A percentile compares a stretch with the other conserved stretches of the same genome.
Conservation (phyloP, 441 rosid genomes). For the Brassica hybrid region DNA sequence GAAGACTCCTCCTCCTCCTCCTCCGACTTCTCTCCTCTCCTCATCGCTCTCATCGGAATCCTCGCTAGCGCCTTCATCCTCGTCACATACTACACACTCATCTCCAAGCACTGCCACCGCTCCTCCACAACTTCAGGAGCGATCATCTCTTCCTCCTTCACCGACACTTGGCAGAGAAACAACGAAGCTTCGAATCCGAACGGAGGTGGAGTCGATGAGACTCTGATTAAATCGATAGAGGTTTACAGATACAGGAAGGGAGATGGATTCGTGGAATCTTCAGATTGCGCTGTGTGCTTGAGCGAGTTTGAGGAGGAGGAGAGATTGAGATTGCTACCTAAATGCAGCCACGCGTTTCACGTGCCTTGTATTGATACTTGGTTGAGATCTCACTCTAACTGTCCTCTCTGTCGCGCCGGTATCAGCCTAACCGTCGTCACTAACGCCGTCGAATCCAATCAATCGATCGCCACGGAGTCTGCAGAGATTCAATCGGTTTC, state of each 20-base stretch:
- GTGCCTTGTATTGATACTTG: slow-evolving; percentile 82
- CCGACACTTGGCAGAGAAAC: slow-evolving; percentile 33
- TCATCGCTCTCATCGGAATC: slow-evolving; percentile 71
- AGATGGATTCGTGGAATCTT: slow-evolving; percentile 65
- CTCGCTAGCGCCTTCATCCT: slow-evolving; percentile 75
- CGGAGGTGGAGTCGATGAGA: slow-evolving; percentile 60
- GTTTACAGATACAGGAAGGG: slow-evolving; percentile 54
- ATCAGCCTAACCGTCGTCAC: slow-evolving; percentile 25
- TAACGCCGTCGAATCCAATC: slow-evolving; percentile 7
- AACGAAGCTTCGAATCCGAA: slow-evolving; percentile 4
- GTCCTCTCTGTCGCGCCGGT: slow-evolving; percentile 76
- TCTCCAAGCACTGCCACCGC: slow-evolving; percentile 64
- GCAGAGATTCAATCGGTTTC: neutral
- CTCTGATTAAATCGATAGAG: slow-evolving; percentile 55
- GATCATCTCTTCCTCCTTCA: slow-evolving; percentile 15
- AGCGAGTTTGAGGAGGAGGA: slow-evolving; percentile 72
- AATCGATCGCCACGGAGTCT: neutral
- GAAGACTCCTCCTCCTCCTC: slow-evolving; percentile 42
- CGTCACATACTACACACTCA: slow-evolving; percentile 64
- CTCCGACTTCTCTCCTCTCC: slow-evolving; percentile 72
- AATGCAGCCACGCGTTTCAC: slow-evolving; percentile 82
- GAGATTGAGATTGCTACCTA: slow-evolving; percentile 61
- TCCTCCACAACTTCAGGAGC: slow-evolving; percentile 18
- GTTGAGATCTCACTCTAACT: slow-evolving; percentile 74
- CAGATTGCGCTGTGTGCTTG: slow-evolving; percentile 73